Conservation (phyloP, 2,329 filamentous ascomycete genomes). For the Trichoderma cornu-damae region DNA sequence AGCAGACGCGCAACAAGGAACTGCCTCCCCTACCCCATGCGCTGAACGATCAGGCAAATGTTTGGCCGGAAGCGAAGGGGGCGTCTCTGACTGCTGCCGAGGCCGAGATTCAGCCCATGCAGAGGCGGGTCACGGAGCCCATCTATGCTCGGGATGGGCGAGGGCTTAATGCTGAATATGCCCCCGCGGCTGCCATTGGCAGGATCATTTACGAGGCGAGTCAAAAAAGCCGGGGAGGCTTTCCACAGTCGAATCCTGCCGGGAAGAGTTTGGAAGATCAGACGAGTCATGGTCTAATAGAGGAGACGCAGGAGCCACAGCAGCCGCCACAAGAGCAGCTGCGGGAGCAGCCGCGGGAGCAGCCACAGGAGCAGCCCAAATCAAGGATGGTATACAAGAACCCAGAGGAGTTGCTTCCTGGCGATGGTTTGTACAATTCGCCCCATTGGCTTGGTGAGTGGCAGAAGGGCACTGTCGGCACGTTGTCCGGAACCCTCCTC, state of each 20-base stretch:
- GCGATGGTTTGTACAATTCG: slow-evolving; percentile 54
- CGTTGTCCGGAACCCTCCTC: slow-evolving; percentile 53
- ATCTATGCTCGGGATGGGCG: slow-evolving; percentile 26
- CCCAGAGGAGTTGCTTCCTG: slow-evolving; percentile 40
- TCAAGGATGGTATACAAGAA: slow-evolving; percentile 41
- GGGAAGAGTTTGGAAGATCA: slow-evolving; percentile 13
- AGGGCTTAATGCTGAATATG: slow-evolving; percentile 27
- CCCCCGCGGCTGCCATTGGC: slow-evolving; percentile 24
- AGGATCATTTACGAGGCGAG: slow-evolving; percentile 14
- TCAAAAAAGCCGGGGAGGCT: slow-evolving; percentile 9
- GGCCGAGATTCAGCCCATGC: slow-evolving; percentile 22
- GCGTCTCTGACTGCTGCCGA: background rate
- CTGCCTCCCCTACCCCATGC: slow-evolving; percentile 28
- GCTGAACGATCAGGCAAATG: background rate
- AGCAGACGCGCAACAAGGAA: slow-evolving; percentile 29
- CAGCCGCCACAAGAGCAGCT: background rate
- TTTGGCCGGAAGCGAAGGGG: background rate
- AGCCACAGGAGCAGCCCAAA: background rate
- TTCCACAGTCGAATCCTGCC: background rate
- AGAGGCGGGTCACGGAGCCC: slow-evolving; percentile 31
- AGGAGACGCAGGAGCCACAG: slow-evolving; percentile 6
- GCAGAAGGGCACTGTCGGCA: slow-evolving; percentile 61
- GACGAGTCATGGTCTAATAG: background rate
- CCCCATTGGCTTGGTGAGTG: slow-evolving; percentile 65
- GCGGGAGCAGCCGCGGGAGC: background rate